Base-by-base conservation (phyloP, 768 basidiomycete genomes). In the Lactarius deliciosus region DNA sequence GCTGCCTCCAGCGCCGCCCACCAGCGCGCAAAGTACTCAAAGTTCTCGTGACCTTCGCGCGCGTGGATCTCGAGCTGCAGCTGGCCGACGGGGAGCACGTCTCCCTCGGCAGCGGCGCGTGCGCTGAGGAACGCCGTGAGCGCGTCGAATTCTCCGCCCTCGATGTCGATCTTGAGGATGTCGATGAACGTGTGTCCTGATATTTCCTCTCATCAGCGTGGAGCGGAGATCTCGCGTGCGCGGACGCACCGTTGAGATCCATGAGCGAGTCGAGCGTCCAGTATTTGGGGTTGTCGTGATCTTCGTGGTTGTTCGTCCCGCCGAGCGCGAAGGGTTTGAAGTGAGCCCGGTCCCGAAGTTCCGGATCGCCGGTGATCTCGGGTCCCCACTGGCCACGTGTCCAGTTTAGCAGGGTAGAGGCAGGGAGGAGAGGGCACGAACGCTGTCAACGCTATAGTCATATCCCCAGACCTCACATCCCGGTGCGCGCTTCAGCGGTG, bases 141-240 rank as follows among this genome's bases (percentile, higher is more conserved):
- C 0, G 86, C 82, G 57, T 86, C 82, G 73, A 86, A 90, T 72
- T 91, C 90, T 74, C 81, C 81, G 45, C 85, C 82, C 71, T 91
- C 89, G 30, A 88, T 83, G 74, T 91, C 90, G 63, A 91, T 76
- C 74, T 89, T 87, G 64, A 89, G 81, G 69, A 90, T 81, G 68
- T 91, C 90, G 62, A 90, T 86, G 70, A 85, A 85, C 22, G 76
- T 77, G 71, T 91, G 89, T n/a, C 84, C 85, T 85, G 60, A 15
- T 4, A 1, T 9, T 34, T 8, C 32, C 32, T 34, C 9, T 34
- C 32, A 9, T 34, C 0, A 34, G 32, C 32, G 25, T 28, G 30
- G 30, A 32, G 32, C 32, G 32, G 32, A 34, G 32, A 9, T 32
- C n/a, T n/a, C 32, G 1, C 32, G 32, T 32, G 8, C 32, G 32